Percentiles rank a stretch among this genome's conserved stretches.
These are phyloP conservation scores for Agrocybe pediades DNA, from an alignment of 768 basidiomycete species.

Conservation along the genomic window DNA sequence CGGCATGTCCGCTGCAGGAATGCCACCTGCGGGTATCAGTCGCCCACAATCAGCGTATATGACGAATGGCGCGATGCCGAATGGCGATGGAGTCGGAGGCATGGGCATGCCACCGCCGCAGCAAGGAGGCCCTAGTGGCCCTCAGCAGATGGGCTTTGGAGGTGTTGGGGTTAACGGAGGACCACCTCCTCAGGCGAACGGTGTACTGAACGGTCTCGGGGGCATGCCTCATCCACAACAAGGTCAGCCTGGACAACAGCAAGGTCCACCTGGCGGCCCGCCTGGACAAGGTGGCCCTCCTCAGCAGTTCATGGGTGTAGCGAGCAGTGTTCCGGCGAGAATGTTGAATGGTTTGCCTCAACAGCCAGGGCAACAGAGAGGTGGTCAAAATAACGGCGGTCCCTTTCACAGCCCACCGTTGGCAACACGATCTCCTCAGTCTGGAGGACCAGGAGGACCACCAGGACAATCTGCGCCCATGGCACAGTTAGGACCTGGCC, in stretches of 20 bases:
- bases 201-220: conserved; percentile 38
- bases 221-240: conserved; percentile 17
- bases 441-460: neutral
- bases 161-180: conserved; percentile 26
- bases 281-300: conserved; percentile 4
- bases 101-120: conserved; percentile 24
- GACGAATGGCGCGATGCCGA: conserved; percentile 27
- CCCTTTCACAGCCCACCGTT: conserved; percentile 70
- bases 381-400: conserved; percentile 28
- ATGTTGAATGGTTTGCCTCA: conserved; percentile 20
- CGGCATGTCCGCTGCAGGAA: conserved; percentile 11
- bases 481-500: conserved; percentile 34
- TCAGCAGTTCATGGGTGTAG: conserved; percentile 20
- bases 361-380: conserved; percentile 38
- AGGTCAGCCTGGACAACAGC: conserved; percentile 12
- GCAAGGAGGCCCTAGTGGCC: conserved; percentile 6
- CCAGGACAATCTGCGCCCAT: conserved; percentile 9
- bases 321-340: conserved; percentile 5
- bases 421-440: conserved; percentile 50
- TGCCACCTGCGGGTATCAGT: conserved; percentile 13
- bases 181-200: conserved; percentile 37
- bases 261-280: neutral
- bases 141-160: conserved; percentile 20
- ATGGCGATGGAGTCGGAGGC: conserved; percentile 23
- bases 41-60: conserved; percentile 18